A percentile compares a stretch with the other conserved stretches of the same genome.
Evolutionary conservation across 371 early-diverging fungal species (phyloP).

Genomic region (Zopfochytrium polystomum): DNA sequence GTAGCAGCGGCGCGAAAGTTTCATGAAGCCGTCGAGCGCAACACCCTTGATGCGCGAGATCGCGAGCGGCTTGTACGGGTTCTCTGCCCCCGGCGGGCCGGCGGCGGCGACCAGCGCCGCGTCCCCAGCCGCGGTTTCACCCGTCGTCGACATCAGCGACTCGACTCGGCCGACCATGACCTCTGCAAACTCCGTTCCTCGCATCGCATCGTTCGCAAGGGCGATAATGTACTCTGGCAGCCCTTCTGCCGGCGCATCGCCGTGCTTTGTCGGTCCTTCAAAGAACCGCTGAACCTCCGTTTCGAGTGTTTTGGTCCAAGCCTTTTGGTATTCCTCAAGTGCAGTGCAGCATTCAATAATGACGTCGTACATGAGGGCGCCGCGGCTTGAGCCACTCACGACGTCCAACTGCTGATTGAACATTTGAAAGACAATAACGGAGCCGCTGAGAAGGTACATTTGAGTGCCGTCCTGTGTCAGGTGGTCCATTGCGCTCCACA

Average conservation of each 20-base stretch:
- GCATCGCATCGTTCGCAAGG: constrained; percentile 86
- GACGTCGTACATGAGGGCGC: constrained; percentile 77
- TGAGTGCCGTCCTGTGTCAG: constrained; percentile 75
- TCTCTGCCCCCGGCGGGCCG: too few species aligned
- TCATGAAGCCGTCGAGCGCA: constrained; percentile 75
- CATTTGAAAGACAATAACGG: constrained; percentile 89
- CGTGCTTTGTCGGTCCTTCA: constrained; percentile 65
- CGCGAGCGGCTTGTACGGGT: constrained; percentile 62
- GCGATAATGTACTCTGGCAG: constrained; percentile 92
- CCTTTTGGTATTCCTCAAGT: constrained; percentile 74
- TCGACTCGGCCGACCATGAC: constrained; percentile 66
- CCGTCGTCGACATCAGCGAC: constrained; percentile 58
- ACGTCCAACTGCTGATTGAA: constrained; percentile 94
- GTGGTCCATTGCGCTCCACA: constrained; percentile 64
- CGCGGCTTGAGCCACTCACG: constrained; percentile 74
- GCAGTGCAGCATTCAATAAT: constrained; percentile 80
- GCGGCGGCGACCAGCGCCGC: too few species aligned
- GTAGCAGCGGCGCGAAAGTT: constrained; percentile 67
- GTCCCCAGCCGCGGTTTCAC: too few species aligned
- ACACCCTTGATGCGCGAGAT: constrained; percentile 54
- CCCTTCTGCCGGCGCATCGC: constrained; percentile 69
- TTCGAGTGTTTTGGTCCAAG: constrained; percentile 71
- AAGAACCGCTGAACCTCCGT: constrained; percentile 72
- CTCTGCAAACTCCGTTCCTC: constrained; percentile 85
- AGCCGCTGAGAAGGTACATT: constrained; percentile 73